Conservation (phyloP, 2,329 filamentous ascomycete species). For the Camillea tinctor region DNA sequence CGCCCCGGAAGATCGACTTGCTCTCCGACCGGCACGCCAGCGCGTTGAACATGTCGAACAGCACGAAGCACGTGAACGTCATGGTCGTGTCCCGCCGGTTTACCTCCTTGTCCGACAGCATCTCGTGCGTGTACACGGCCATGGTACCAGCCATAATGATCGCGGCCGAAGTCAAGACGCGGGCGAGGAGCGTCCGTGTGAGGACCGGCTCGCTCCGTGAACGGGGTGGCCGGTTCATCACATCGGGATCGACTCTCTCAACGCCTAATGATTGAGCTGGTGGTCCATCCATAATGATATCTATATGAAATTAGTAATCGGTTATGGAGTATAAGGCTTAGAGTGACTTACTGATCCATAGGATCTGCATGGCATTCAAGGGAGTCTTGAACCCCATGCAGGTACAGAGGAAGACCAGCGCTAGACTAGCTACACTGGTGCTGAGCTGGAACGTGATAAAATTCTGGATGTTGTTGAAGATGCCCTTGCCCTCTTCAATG, state of each 20-base stretch:
- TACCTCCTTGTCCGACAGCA: conserved; percentile 78
- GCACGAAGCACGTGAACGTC: conserved; percentile 98
- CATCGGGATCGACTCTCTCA: conserved; percentile 88
- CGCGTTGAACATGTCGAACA: conserved; percentile 99
- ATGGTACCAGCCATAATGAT: conserved; percentile 94
- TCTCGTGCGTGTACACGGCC: conserved; percentile 86
- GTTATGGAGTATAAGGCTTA: background rate
- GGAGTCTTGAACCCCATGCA: conserved; percentile 92
- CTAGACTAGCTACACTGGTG: conserved; percentile 90
- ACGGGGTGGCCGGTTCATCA: conserved; percentile 86
- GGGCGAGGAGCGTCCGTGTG: conserved; percentile 76
- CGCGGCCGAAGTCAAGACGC: conserved; percentile 81
- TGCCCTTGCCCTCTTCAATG: conserved; percentile 98
- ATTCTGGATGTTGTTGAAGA: conserved; percentile 99
- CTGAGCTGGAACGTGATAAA: conserved; percentile 98
- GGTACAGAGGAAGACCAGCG: conserved; percentile 88
- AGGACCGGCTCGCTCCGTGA: conserved; percentile 85
- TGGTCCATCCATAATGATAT: conserved; percentile 99
- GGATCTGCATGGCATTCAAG: conserved; percentile 98
- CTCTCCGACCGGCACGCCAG: conserved; percentile 87
- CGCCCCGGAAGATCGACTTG: conserved; percentile 84
- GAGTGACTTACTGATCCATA: conserved; percentile 88
- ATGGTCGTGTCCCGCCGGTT: conserved; percentile 96
- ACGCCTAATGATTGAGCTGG: conserved; percentile 96
- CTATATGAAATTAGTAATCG: conserved; percentile 45